These are phyloP conservation scores for Talaromyces sp. DNA, from an alignment of 2,329 filamentous ascomycete species.

Conservation along the genomic window DNA sequence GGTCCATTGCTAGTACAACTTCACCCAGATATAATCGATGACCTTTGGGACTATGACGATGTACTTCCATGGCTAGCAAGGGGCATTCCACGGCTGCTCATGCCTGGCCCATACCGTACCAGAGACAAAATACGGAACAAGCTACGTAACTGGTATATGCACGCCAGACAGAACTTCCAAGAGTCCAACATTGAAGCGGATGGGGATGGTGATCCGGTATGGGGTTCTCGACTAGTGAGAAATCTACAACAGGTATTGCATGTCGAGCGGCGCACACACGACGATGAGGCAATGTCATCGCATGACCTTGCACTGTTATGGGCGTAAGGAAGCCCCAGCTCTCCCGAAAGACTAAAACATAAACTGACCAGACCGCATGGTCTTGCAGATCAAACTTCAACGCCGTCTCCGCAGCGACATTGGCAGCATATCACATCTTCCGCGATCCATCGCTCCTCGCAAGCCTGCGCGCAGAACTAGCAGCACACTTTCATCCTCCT, in stretches of 20 bases:
- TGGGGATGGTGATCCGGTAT: background rate
- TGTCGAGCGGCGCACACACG: constrained; percentile 1
- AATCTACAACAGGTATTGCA: constrained; percentile 2
- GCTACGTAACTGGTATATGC: background rate
- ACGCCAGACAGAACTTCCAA: background rate
- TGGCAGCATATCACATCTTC: constrained; percentile 5
- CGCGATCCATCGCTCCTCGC: background rate
- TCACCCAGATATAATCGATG: background rate
- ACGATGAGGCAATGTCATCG: constrained; percentile 4
- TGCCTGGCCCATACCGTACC: background rate
- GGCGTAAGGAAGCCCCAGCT: background rate
- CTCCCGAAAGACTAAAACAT: background rate
- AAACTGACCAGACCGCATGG: background rate
- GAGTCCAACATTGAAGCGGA: background rate
- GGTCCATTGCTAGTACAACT: background rate
- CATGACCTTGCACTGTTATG: background rate
- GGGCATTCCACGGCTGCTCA: background rate
- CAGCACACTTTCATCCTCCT: background rate
- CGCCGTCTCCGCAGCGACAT: background rate
- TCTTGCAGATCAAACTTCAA: background rate
- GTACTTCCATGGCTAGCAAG: constrained; percentile 6
- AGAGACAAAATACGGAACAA: background rate
- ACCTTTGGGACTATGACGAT: background rate
- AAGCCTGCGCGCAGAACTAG: background rate
- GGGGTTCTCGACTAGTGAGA: background rate